These are phyloP conservation scores for Dendrothele bispora DNA, from an alignment of 768 basidiomycete genomes.

Conservation along the genomic window DNA sequence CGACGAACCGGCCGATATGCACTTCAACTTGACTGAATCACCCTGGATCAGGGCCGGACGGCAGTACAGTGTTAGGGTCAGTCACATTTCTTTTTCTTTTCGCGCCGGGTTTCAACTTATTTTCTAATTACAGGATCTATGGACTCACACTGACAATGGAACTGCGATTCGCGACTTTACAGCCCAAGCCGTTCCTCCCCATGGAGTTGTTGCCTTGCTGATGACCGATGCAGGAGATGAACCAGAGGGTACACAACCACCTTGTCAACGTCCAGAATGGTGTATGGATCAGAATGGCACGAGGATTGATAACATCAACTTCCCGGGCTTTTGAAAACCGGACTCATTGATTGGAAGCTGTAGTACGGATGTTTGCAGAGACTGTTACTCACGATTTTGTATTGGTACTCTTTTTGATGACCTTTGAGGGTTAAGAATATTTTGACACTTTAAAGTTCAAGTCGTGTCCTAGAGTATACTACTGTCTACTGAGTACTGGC, in stretches of 20 bases:
- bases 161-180: slow-evolving; percentile 63
- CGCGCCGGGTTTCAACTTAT: background rate
- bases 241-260: slow-evolving; percentile 55
- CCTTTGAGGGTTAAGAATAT: too few relatives aligned
- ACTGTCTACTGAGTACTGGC: too few relatives aligned
- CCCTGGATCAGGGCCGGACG: slow-evolving; percentile 71
- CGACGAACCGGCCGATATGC: slow-evolving; percentile 54
- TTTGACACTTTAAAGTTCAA: too few relatives aligned
- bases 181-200: slow-evolving; percentile 53
- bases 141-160: slow-evolving; percentile 72
- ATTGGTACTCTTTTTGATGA: too few relatives aligned
- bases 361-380: too few relatives aligned
- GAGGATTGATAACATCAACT: slow-evolving; percentile 20
- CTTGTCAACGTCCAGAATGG: slow-evolving; percentile 56
- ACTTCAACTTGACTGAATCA: slow-evolving; percentile 65
- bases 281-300: slow-evolving; percentile 64
- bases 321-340: slow-evolving; percentile 7
- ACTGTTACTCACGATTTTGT: too few relatives aligned
- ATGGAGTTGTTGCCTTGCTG: slow-evolving; percentile 69
- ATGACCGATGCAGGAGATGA: slow-evolving; percentile 68
- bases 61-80: slow-evolving; percentile 62
- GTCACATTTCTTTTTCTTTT: slow-evolving; percentile 17
- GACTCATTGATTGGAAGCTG: slow-evolving; percentile 2
- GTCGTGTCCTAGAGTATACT: too few relatives aligned
- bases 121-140: slow-evolving; percentile 52